A percentile compares a stretch with the other conserved stretches of the same genome.
phyloP scores from a whole-genome alignment of 306 rosid species.

The Pueraria montana region DNA sequence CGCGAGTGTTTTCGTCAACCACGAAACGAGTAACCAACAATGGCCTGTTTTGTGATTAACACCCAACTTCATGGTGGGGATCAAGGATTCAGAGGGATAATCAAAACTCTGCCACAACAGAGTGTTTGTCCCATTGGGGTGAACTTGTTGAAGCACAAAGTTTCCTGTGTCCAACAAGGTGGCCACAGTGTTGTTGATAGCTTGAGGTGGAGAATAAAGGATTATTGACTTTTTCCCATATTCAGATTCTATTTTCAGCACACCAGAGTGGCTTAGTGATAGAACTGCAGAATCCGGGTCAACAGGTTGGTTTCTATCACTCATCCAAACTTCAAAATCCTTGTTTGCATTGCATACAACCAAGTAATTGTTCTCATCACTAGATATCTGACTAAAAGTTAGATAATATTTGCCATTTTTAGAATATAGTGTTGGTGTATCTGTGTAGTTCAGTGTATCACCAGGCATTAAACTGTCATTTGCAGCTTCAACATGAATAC shows the following conservation, averaged over 20 bases:
- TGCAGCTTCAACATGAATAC: background rate
- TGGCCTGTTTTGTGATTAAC: background rate
- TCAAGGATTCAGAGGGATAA: background rate
- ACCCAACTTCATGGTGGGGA: background rate
- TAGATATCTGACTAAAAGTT: background rate
- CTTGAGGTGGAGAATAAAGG: background rate
- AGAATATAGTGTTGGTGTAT: background rate
- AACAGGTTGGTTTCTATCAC: background rate
- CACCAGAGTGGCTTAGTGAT: slow-evolving; percentile 24
- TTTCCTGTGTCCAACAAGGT: background rate
- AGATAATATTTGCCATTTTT: background rate
- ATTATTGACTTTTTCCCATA: background rate
- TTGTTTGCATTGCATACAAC: fast-evolving
- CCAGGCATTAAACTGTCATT: slow-evolving; percentile 3
- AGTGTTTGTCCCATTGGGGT: background rate
- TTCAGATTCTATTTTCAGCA: slow-evolving; percentile 32
- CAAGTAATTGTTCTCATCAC: background rate
- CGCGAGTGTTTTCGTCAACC: fast-evolving
- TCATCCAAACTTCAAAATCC: background rate
- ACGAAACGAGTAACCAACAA: background rate
- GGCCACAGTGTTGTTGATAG: background rate
- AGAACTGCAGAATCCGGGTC: background rate
- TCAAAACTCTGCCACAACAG: background rate
- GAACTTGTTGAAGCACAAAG: background rate
- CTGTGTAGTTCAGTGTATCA: background rate